A percentile compares a stretch with the other conserved stretches of the same genome.
These are phyloP conservation scores for Dioscorea zingiberensis DNA, from an alignment of 106 monocot genomes.

Conservation along the genomic window DNA sequence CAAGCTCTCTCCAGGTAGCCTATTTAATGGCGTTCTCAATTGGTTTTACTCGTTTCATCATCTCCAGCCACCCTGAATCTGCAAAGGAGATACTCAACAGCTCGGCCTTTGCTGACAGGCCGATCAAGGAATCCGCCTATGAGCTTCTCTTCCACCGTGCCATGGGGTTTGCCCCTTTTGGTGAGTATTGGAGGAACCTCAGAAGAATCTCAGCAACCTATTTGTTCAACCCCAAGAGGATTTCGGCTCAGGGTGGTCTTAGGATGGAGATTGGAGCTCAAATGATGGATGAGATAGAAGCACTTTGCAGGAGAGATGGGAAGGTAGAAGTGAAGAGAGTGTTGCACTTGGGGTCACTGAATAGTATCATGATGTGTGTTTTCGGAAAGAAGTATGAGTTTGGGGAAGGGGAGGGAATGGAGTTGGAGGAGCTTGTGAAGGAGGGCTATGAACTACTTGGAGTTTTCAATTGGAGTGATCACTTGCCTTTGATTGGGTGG, in stretches of 20 bases:
- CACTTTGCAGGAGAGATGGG: constrained; percentile 27
- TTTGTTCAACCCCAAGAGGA: constrained; percentile 38
- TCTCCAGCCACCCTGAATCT: constrained; percentile 57
- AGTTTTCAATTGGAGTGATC: constrained; percentile 66
- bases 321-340: constrained; percentile 30
- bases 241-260: constrained; percentile 18
- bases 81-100: constrained; percentile 60
- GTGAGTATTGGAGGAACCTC: constrained; percentile 63
- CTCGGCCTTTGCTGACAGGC: constrained; percentile 53
- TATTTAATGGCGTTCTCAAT: constrained; percentile 61
- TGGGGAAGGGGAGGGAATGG: constrained; percentile 24
- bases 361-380: constrained; percentile 53
- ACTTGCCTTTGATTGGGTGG: constrained; percentile 47
- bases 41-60: constrained; percentile 58
- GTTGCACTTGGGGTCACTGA: constrained; percentile 52
- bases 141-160: constrained; percentile 72
- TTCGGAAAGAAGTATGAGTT: constrained; percentile 46
- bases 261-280: constrained; percentile 27
- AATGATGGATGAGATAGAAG: constrained; percentile 35
- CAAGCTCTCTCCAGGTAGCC: constrained; percentile 20
- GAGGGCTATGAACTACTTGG: constrained; percentile 66
- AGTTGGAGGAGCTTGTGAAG: constrained; percentile 47
- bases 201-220: constrained; percentile 34
- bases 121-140: constrained; percentile 65
- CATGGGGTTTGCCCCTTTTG: constrained; percentile 72